Percentiles rank a stretch among this genome's conserved stretches.
These are phyloP conservation scores for Suillus subaureus DNA, from an alignment of 768 basidiomycete species.

Conservation along the genomic window DNA sequence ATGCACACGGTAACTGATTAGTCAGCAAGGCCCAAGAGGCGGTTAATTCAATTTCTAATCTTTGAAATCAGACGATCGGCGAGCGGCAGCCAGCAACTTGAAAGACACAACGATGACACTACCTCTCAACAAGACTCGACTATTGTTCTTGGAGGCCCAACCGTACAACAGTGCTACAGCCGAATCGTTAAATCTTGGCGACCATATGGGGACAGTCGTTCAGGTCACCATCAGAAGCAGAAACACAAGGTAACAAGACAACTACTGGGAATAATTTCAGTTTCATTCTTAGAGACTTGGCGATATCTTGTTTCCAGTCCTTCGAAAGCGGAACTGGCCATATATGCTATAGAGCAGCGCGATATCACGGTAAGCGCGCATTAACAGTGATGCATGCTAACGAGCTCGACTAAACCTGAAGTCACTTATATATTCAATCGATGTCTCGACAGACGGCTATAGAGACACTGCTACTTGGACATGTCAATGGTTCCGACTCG, in stretches of 20 bases:
- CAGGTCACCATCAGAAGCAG: conserved; percentile 3
- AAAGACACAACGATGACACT: not conserved
- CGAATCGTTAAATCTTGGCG: not conserved
- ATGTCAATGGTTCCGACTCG: not conserved
- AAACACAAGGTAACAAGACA: not conserved
- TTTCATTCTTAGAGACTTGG: not conserved
- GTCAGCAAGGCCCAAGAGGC: too few species aligned
- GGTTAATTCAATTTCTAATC: too few species aligned
- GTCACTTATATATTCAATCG: not conserved
- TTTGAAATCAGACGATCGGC: too few species aligned
- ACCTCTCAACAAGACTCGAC: conserved; percentile 5
- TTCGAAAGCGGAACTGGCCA: not conserved
- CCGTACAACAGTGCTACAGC: not conserved
- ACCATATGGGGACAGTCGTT: conserved; percentile 1
- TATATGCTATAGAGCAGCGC: conserved; percentile 2
- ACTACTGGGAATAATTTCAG: not conserved
- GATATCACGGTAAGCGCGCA: not conserved
- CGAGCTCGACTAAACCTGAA: not conserved
- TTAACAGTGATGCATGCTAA: not conserved
- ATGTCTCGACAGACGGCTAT: not conserved
- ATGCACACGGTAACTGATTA: too few species aligned
- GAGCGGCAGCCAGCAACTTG: not conserved
- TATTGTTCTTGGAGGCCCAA: not conserved
- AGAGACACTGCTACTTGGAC: not conserved
- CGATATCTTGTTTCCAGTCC: not conserved